phyloP scores from a whole-genome alignment of 768 basidiomycete species.

The Lentinula guzmanii region DNA sequence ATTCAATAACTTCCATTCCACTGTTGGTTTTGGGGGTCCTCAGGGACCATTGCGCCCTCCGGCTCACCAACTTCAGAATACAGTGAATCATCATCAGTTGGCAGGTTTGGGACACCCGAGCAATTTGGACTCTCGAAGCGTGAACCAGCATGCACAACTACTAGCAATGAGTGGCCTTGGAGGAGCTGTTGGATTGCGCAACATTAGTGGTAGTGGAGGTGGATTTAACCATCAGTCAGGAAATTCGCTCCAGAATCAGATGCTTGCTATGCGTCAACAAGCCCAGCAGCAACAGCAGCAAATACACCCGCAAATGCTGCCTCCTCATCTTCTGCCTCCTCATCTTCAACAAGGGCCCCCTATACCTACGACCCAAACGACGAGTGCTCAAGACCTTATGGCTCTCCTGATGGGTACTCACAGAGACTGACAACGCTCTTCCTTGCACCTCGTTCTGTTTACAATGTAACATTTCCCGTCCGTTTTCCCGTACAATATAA shows the following conservation, averaged over 20 bases:
- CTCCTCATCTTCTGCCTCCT: constrained; percentile 50
- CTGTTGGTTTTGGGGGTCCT: constrained; percentile 36
- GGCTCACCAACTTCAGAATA: constrained; percentile 42
- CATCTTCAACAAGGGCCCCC: constrained; percentile 55
- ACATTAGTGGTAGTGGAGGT: constrained; percentile 30
- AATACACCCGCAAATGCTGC: constrained; percentile 51
- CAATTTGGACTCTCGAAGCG: constrained; percentile 48
- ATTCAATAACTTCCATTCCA: constrained; percentile 49
- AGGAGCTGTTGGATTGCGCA: constrained; percentile 39
- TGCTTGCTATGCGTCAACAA: constrained; percentile 43
- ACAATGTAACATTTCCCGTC: neutral
- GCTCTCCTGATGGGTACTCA: constrained; percentile 72
- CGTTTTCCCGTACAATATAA: neutral
- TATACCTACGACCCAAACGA: constrained; percentile 43
- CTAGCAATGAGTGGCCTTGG: constrained; percentile 41
- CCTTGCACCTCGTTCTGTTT: neutral
- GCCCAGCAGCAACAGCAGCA: constrained; percentile 30
- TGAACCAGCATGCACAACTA: constrained; percentile 42
- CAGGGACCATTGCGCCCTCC: constrained; percentile 47
- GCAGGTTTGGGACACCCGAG: constrained; percentile 46
- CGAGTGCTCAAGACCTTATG: constrained; percentile 67
- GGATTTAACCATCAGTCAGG: constrained; percentile 46
- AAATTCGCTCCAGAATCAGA: constrained; percentile 31
- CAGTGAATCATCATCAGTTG: constrained; percentile 41
- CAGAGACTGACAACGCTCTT: constrained; percentile 45